phyloP scores from a whole-genome alignment of 768 basidiomycete species.

The Russula compacta region DNA sequence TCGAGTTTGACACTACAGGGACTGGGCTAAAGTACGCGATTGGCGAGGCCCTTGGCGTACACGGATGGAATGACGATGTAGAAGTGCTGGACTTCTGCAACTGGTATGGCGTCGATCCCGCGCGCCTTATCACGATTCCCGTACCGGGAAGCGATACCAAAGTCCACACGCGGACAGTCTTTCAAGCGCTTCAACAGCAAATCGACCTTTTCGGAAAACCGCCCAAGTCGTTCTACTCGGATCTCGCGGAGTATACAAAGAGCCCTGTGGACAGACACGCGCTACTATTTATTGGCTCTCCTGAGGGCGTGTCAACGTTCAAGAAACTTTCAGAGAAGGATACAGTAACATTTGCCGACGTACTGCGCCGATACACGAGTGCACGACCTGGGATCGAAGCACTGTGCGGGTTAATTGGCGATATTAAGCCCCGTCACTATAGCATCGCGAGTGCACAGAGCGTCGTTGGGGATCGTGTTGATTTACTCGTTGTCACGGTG shows the following conservation, averaged over 20 bases:
- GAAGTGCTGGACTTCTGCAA: slow-evolving; percentile 84
- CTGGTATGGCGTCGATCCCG: slow-evolving; percentile 85
- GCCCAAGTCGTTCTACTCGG: slow-evolving; percentile 90
- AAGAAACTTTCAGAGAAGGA: slow-evolving; percentile 95
- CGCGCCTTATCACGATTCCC: slow-evolving; percentile 74
- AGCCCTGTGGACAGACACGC: slow-evolving; percentile 63
- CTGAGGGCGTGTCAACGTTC: slow-evolving; percentile 86
- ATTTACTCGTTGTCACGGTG: slow-evolving; percentile 91
- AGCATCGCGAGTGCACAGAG: slow-evolving; percentile 95
- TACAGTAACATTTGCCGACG: slow-evolving; percentile 87
- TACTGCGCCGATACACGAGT: slow-evolving; percentile 65
- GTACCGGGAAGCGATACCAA: slow-evolving; percentile 50
- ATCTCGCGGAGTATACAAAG: slow-evolving; percentile 70
- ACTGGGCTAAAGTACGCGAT: slow-evolving; percentile 94
- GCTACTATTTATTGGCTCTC: slow-evolving; percentile 84
- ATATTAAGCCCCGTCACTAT: slow-evolving; percentile 97
- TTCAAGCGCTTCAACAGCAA: slow-evolving; percentile 94
- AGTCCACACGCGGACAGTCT: slow-evolving; percentile 87
- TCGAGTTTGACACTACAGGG: slow-evolving; percentile 87
- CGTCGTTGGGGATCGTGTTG: slow-evolving; percentile 90
- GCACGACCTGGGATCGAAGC: slow-evolving; percentile 78
- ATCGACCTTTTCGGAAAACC: slow-evolving; percentile 94
- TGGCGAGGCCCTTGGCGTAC: slow-evolving; percentile 93
- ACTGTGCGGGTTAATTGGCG: slow-evolving; percentile 82
- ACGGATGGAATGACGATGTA: slow-evolving; percentile 92